Base-by-base conservation (phyloP, 345 rosid genomes). In the Sonneratia caseolaris region DNA sequence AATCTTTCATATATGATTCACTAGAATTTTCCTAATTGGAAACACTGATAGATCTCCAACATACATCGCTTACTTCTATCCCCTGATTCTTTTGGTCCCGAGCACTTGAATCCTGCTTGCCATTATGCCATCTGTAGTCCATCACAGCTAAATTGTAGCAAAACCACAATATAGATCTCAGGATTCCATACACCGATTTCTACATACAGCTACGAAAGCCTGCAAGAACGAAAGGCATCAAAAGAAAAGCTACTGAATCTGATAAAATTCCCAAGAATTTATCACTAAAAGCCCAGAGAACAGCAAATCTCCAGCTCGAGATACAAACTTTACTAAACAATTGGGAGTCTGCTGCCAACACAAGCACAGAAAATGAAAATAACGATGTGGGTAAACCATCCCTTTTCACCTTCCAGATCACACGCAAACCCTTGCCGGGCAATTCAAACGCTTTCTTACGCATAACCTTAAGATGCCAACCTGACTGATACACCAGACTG, bases 21-120 rank as follows among this genome's bases (percentile, higher is more conserved):
- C 7, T 1, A 42, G 45, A 42, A 42, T 42, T 42, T 42, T 32
- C 45, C 36, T 22, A 37, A n/a, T 15, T 12, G n/a, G 16, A 21
- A 62, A 21, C 37, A 21, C 37, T 16, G 16, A 64, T 18, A 43
- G 48, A 73, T 70, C 10, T 12, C 7, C 7, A 12, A 49, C 10
- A 10, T 15, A 6, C 21, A 65, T 59, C 27, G 32, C 73, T 68
- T 71, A 86, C 91, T 85, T 80, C 86, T 14, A 68, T 78, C 40
- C 84, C 82, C 66, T 74, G 70, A 66, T 80, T 82, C 37, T 72
- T 80, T 74, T 74, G 79, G 76, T 81, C 88, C 57, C 77, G 68
- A 66, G 77, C 69, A 72, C 81, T 77, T 53, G 79, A 73, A 79
- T 81, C 89, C 64, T 80, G 82, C 68, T 77, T 79, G 27, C 56